A percentile compares a stretch with the other conserved stretches of the same genome.
Evolutionary conservation across 2,329 filamentous ascomycete genomes (phyloP).

Genomic region (Dothidotthia symphoricarpi): DNA sequence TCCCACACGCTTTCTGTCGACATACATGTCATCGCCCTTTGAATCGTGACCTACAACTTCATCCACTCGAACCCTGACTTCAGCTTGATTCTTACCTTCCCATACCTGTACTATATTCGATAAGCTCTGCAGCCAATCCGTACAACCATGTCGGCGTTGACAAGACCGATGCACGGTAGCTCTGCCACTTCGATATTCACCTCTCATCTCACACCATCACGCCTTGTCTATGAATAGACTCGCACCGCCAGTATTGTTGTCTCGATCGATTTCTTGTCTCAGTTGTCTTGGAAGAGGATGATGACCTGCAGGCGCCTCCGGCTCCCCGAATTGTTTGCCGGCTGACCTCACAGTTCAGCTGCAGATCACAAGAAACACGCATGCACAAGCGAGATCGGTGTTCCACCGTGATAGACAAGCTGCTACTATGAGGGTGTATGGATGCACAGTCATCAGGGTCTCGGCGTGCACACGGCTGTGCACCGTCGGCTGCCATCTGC

Average conservation of each 20-base stretch:
- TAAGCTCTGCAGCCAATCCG: conserved; percentile 5
- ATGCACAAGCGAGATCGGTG: too few species aligned
- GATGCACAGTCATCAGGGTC: too few species aligned
- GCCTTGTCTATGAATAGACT: too few species aligned
- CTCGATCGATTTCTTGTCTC: too few species aligned
- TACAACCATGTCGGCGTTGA: conserved; percentile 3
- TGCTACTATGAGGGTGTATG: too few species aligned
- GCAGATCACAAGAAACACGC: neutral
- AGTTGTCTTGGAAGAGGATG: too few species aligned
- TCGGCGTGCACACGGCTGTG: too few species aligned
- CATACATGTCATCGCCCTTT: conserved; percentile 24
- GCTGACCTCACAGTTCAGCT: conserved; percentile 2
- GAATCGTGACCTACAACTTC: conserved; percentile 34
- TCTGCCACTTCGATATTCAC: too few species aligned
- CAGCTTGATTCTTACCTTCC: conserved; percentile 35
- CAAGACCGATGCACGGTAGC: neutral
- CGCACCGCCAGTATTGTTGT: too few species aligned
- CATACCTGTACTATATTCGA: conserved; percentile 26
- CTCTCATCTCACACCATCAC: too few species aligned
- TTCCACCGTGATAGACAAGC: too few species aligned
- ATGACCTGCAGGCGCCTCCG: neutral
- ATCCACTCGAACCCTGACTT: conserved; percentile 32
- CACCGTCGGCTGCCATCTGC: too few species aligned
- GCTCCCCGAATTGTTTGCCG: conserved; percentile 6
- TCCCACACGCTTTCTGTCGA: conserved; percentile 19